Percentiles rank a stretch among this genome's conserved stretches.
Evolutionary conservation across 108 stramenopile genomes (phyloP).

Genomic region (Pseudonitzschia pungens): DNA sequence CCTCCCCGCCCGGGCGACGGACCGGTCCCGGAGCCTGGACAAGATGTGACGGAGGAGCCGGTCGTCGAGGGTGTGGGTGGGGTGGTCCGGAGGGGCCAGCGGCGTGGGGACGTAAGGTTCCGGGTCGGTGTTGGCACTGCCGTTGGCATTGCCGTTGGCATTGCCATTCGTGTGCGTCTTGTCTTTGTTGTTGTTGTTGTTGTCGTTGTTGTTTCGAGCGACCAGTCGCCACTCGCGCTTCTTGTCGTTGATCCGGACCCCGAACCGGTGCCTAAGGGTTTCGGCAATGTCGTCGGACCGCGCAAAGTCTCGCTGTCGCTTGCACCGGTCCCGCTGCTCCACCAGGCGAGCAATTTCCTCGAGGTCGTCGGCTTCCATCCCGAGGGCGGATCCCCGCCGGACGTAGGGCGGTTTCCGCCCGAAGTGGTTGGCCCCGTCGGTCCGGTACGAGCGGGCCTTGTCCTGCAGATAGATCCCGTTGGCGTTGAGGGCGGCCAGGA

Average conservation of each 20-base stretch:
- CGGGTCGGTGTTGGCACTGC: neutral
- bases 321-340: conserved; percentile 34
- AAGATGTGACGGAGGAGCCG: neutral
- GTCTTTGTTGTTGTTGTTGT: neutral
- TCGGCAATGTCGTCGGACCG: neutral
- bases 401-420: conserved; percentile 50
- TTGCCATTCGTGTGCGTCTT: too few relatives aligned
- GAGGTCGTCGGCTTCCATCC: conserved; percentile 1
- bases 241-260: neutral
- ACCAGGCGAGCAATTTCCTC: conserved; percentile 7
- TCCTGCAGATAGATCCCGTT: conserved; percentile 60
- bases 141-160: too few relatives aligned
- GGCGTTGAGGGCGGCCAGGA: conserved; percentile 43
- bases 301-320: neutral
- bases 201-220: neutral
- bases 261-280: neutral
- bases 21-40: neutral
- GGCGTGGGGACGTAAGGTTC: conserved; percentile 6
- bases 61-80: neutral
- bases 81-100: conserved; percentile 1
- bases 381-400: conserved; percentile 3
- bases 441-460: conserved; percentile 54
- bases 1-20: conserved; percentile 1
- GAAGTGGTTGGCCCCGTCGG: conserved; percentile 51
- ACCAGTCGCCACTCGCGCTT: neutral